Evolutionary conservation across 2,329 filamentous ascomycete genomes (phyloP), one percentile per base, ranked within the genome.

Genomic region (Alternaria arborescens): DNA sequence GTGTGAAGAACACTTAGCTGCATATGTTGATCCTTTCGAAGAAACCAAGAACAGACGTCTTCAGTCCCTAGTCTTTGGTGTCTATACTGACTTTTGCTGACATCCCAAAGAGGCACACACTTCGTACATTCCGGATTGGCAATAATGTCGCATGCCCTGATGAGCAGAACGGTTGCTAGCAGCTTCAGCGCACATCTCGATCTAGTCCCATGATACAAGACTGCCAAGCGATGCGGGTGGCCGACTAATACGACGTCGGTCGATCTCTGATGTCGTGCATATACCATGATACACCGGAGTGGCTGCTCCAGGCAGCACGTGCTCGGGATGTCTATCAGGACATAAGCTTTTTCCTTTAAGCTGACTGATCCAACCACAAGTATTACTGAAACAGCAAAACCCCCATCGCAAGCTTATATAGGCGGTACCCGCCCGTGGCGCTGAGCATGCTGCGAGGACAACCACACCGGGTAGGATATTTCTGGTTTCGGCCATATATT

Each of bases 201-300:
- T 51, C 24, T 53, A 18, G 43, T 40, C 43, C 22, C 42, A 57
- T 30, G 18, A 38, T 32, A 52, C 50, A 48, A 52, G 20, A 47
- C 48, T 50, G 43, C 47, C 43, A 60, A 55, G 55, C 50, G 46
- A 67, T 51, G 55, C 53, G 46, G 48, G 54, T 46, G 59, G 64
- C 66, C 58, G 46, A 55, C 62, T 52, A 55, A 52, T 47, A 66
- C 51, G 46, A 54, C 42, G 42, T 47, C 48, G 59, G 60, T 48
- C 54, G 63, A 70, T 67, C 68, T 61, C 54, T 66, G 66, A 72
- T 71, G 68, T 71, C 64, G 69, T 71, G 64, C 70, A 72, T 71
- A 65, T 42, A 51, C 40, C 55, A 69, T 59, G 63, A 63, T 66
- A 66, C 43, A 50, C 56, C 61, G 55, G 58, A 61, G 60, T 61